These are phyloP conservation scores for Forsythia viridissima DNA, from an alignment of 257 asterid genomes.

Conservation along the genomic window DNA sequence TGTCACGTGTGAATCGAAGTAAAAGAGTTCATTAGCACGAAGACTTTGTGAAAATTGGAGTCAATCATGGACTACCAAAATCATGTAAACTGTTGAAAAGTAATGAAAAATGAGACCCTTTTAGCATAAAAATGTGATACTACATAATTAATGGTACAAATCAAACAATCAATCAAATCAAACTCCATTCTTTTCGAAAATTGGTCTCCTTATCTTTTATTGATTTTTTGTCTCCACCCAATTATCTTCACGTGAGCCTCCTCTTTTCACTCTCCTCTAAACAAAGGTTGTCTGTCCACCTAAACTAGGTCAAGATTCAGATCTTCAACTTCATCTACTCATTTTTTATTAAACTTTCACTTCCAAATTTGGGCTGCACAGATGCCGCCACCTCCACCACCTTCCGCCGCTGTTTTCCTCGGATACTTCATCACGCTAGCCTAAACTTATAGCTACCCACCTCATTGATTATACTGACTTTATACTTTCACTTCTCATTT, in stretches of 20 bases:
- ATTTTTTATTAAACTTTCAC: constrained; percentile 8
- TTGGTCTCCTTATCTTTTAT: constrained; percentile 22
- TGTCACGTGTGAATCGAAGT: too few species aligned
- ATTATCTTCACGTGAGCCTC: constrained; percentile 55
- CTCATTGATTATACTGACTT: too few species aligned
- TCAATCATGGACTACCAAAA: not conserved
- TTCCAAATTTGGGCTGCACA: not conserved
- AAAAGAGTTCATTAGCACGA: not conserved
- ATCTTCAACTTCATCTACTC: not conserved
- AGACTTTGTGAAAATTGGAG: not conserved
- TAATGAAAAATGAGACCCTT: not conserved
- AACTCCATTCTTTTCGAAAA: constrained; percentile 15
- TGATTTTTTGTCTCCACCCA: constrained; percentile 47
- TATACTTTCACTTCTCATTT: constrained; percentile 26
- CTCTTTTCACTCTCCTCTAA: constrained; percentile 6
- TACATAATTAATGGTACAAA: not conserved
- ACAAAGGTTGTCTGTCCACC: constrained; percentile 14
- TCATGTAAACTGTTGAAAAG: not conserved
- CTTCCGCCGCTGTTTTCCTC: not conserved
- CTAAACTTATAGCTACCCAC: too few species aligned
- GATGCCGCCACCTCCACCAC: constrained; percentile 24
- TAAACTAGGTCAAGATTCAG: constrained; percentile 35
- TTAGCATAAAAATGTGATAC: not conserved
- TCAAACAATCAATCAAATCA: constrained; percentile 23
- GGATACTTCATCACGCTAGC: not conserved